phyloP scores from a whole-genome alignment of 495 filamentous ascomycete genomes.

The Daldinia loculata region DNA sequence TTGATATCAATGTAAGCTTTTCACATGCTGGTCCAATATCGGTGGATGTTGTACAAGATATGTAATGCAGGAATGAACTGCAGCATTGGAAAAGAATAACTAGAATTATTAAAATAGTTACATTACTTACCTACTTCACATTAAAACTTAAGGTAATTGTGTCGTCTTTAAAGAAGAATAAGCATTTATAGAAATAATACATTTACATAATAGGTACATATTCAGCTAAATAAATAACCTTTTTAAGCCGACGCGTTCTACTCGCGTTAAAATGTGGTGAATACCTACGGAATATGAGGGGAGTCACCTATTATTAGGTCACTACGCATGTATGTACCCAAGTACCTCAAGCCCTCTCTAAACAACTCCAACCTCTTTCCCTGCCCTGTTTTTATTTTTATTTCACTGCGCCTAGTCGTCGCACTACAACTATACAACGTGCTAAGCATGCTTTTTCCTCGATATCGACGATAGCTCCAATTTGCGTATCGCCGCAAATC shows the following conservation, averaged over 20 bases:
- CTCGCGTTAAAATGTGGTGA: slow-evolving; percentile 18
- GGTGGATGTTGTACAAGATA: background rate
- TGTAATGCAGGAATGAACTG: background rate
- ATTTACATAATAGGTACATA: background rate
- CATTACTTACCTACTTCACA: background rate
- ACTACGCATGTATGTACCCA: background rate
- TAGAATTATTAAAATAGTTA: background rate
- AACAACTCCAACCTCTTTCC: slow-evolving; percentile 33
- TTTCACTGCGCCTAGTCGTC: slow-evolving; percentile 7
- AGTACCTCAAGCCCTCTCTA: slow-evolving; percentile 15
- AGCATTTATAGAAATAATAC: background rate
- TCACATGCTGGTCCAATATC: slow-evolving; percentile 24
- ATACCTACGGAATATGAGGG: no score
- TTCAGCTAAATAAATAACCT: slow-evolving; percentile 27
- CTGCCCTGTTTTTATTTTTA: slow-evolving; percentile 16
- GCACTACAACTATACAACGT: slow-evolving; percentile 19
- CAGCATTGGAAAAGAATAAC: background rate
- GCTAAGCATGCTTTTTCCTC: slow-evolving; percentile 20
- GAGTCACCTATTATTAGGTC: slow-evolving; percentile 1
- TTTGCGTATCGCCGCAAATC: slow-evolving; percentile 1
- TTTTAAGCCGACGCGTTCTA: slow-evolving; percentile 26
- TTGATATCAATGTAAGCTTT: slow-evolving; percentile 12
- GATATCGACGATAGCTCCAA: slow-evolving; percentile 28
- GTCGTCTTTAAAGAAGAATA: background rate
- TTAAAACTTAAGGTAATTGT: background rate